These are phyloP conservation scores for Salvia splendens DNA, from an alignment of 257 asterid genomes.

Conservation along the genomic window DNA sequence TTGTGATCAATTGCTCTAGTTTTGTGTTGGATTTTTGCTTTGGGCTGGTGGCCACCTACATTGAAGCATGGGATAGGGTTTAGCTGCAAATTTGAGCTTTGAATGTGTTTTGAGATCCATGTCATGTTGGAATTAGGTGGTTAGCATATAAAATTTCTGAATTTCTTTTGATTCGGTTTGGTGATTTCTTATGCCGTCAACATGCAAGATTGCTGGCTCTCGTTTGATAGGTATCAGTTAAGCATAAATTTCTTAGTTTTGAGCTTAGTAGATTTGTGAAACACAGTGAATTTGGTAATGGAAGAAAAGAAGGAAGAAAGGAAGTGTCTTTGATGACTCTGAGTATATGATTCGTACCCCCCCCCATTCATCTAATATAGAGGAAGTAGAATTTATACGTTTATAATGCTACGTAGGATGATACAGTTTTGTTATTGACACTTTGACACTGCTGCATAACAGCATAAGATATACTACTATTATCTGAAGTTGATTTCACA, in stretches of 20 bases:
- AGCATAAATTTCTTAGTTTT: background rate
- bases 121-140: background rate
- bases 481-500: slow-evolving; percentile 4
- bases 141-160: background rate
- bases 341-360: background rate
- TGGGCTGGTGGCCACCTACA: background rate
- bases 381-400: background rate
- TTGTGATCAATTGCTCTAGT: slow-evolving; percentile 20
- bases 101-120: slow-evolving; percentile 18
- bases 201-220: background rate
- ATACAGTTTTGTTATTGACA: background rate
- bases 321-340: slow-evolving; percentile 3
- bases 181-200: slow-evolving; percentile 18
- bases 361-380: background rate
- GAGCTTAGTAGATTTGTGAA: slow-evolving; percentile 16
- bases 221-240: background rate
- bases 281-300: slow-evolving; percentile 9
- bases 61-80: slow-evolving; percentile 33
- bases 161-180: background rate
- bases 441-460: background rate
- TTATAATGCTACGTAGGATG: background rate
- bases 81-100: slow-evolving; percentile 25
- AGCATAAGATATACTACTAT: slow-evolving; percentile 3
- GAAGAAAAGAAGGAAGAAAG: slow-evolving; percentile 12
- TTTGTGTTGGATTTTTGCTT: background rate